A percentile compares a stretch with the other conserved stretches of the same genome.
Conservation (phyloP, 257 asterid species). For the Petrea volubilis region DNA sequence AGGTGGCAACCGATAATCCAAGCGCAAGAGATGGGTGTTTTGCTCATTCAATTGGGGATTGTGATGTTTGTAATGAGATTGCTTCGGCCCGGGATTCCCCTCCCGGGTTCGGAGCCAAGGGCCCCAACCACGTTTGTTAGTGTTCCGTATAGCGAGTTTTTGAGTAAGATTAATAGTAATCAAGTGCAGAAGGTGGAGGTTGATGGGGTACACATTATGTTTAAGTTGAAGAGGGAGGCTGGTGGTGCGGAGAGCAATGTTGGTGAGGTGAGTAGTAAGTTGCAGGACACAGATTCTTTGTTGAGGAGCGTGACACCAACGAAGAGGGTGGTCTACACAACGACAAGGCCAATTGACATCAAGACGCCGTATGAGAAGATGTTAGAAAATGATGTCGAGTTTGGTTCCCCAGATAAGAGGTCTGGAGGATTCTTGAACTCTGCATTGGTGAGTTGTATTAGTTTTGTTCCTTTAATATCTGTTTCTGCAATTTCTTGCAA, state of each 20-base stretch:
- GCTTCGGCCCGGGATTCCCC: slow-evolving; percentile 85
- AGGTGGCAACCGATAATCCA: slow-evolving; percentile 86
- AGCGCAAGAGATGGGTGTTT: slow-evolving; percentile 86
- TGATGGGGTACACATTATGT: slow-evolving; percentile 95
- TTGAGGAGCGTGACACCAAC: slow-evolving; percentile 68
- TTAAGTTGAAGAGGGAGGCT: slow-evolving; percentile 74
- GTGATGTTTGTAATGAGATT: slow-evolving; percentile 91
- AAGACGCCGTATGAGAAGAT: slow-evolving; percentile 94
- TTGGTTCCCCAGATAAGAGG: slow-evolving; percentile 97
- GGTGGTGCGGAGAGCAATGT: slow-evolving; percentile 45
- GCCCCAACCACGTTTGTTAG: slow-evolving; percentile 61
- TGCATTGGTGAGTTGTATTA: slow-evolving; percentile 76
- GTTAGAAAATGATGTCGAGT: slow-evolving; percentile 93
- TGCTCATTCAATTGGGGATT: slow-evolving; percentile 84
- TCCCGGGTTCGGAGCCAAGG: slow-evolving; percentile 89
- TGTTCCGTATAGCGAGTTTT: slow-evolving; percentile 89
- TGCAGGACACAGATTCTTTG: slow-evolving; percentile 75
- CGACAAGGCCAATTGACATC: slow-evolving; percentile 88
- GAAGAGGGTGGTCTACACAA: slow-evolving; percentile 72
- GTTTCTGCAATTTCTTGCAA: not conserved
- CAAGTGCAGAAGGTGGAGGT: slow-evolving; percentile 95
- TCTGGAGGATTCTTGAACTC: slow-evolving; percentile 95
- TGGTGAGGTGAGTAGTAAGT: slow-evolving; percentile 52
- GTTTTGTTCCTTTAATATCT: not conserved
- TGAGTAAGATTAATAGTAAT: slow-evolving; percentile 72